Evolutionary conservation across 768 basidiomycete species (phyloP), one percentile per base, ranked within the genome.

Genomic region (Psilocybe cyanescens): DNA sequence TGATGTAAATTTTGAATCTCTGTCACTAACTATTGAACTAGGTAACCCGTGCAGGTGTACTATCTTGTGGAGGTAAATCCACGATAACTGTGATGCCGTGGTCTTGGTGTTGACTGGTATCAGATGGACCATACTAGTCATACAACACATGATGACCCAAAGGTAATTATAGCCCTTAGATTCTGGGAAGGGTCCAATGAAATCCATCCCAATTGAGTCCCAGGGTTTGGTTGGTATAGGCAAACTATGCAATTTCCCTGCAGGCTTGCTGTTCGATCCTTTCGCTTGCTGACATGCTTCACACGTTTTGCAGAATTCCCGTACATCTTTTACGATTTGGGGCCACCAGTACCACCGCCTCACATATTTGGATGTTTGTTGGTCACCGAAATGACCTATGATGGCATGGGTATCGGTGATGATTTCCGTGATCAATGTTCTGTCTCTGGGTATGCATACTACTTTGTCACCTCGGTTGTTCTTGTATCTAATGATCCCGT

Each of bases 121-220:
- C 0, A 77, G 50, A 37, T 77, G 76, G 8, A 74, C 71, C 75
- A 77, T 76, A 12, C 68, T 68, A 0, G 70, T 71, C 54, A 73
- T 62, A 30, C 67, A 30, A 45, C 71, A 74, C 24, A 77, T 71
- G 1, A 77, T 59, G 3, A 76, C 73, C 66, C 69, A 72, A 3
- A 76, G 53, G 59, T 71, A 73, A 52, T 77, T 73, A 19, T 33
- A 73, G 0, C 64, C 69, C 48, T 67, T 54, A 48, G 68, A n/a
- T 63, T 33, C 9, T 51, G 76, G 79, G 8, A 81, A 66, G 0
- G 73, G 75, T 0, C 73, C 78, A 0, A 81, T 58, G 46, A 81
- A 81, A 65, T 81, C 79, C 52, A 81, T 77, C 0, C 71, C 74
- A 0, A 82, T 77, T 0, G 72, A 71, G 1, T 73, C 68, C 76